Percentiles rank a stretch among this genome's conserved stretches.
Evolutionary conservation across 1,284 basidiomycete species (phyloP).

Genomic region (Prillingera fragicola): DNA sequence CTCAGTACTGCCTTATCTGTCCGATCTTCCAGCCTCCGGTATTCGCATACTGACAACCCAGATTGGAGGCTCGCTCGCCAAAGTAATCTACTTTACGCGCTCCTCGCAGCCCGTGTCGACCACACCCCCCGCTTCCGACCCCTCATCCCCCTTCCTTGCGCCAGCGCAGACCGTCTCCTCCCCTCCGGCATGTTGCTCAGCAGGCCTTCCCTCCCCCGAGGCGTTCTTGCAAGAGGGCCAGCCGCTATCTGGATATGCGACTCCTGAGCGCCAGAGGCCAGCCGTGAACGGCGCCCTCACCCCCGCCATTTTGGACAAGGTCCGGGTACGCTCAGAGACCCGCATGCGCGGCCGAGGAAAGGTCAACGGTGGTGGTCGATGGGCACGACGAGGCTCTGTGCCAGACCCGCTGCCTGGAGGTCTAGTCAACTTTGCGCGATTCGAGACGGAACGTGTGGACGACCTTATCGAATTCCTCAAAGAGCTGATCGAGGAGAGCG

Average conservation of each 20-base stretch:
- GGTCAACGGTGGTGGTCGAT: conserved; percentile 27
- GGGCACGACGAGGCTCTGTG: conserved; percentile 60
- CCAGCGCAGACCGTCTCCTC: conserved; percentile 38
- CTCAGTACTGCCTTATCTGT: too few species aligned
- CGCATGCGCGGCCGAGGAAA: conserved; percentile 51
- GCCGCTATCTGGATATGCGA: conserved; percentile 32
- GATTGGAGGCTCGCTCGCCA: conserved; percentile 96
- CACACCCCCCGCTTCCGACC: conserved; percentile 40
- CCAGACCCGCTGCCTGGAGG: conserved; percentile 85
- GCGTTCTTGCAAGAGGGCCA: too few species aligned
- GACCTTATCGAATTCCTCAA: conserved; percentile 84
- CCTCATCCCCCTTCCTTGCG: conserved; percentile 37
- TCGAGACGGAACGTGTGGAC: conserved; percentile 86
- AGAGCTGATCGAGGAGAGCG: conserved; percentile 78
- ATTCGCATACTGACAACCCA: conserved; percentile 48
- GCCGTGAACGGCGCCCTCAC: conserved; percentile 68
- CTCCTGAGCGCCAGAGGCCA: conserved; percentile 47
- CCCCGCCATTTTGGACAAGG: conserved; percentile 53
- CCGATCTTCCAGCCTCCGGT: too few species aligned
- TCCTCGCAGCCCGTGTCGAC: conserved; percentile 54
- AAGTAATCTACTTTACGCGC: conserved; percentile 97
- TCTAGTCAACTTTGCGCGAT: conserved; percentile 94
- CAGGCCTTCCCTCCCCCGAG: conserved; percentile 29
- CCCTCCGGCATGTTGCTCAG: conserved; percentile 13
- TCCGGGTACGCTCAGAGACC: conserved; percentile 27